Conservation (phyloP, 352 stramenopile genomes). For the Phytophthora hibernalis region DNA sequence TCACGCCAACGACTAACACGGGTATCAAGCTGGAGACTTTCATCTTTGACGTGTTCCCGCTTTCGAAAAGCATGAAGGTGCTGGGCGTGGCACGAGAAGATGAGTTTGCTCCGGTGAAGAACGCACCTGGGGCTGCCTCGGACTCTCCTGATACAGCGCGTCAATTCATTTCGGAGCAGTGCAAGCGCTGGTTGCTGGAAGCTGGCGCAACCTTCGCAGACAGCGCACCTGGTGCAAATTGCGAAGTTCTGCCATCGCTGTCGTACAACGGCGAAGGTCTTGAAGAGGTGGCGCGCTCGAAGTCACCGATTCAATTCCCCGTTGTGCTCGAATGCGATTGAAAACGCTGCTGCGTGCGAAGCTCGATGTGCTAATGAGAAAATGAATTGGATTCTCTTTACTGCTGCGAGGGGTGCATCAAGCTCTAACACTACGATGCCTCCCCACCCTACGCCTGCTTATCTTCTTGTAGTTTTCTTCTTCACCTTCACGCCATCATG, state of each 20-base stretch:
- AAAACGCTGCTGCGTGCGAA: background rate
- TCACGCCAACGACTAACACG: conserved; percentile 88
- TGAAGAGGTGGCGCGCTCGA: conserved; percentile 40
- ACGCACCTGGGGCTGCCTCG: conserved; percentile 66
- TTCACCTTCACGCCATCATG: conserved; percentile 16
- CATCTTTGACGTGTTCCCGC: conserved; percentile 99
- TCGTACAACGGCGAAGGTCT: conserved; percentile 89
- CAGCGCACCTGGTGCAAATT: conserved; percentile 40
- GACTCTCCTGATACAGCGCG: conserved; percentile 87
- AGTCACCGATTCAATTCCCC: conserved; percentile 58
- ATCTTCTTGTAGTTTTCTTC: conserved; percentile 6
- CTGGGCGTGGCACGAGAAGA: conserved; percentile 91
- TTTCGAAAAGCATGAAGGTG: conserved; percentile 93
- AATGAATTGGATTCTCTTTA: conserved; percentile 38
- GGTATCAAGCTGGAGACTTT: conserved; percentile 99
- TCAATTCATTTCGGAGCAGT: conserved; percentile 63
- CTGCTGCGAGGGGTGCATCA: conserved; percentile 33
- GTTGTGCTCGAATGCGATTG: conserved; percentile 30
- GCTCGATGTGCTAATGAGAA: conserved; percentile 12
- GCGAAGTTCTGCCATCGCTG: conserved; percentile 80
- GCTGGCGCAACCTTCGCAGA: conserved; percentile 54
- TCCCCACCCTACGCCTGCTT: conserved; percentile 8
- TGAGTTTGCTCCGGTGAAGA: conserved; percentile 94
- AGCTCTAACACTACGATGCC: conserved; percentile 29
- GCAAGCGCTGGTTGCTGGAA: conserved; percentile 65